Conservation (phyloP, 371 early-diverging fungal species). For the Mortierella sp. region DNA sequence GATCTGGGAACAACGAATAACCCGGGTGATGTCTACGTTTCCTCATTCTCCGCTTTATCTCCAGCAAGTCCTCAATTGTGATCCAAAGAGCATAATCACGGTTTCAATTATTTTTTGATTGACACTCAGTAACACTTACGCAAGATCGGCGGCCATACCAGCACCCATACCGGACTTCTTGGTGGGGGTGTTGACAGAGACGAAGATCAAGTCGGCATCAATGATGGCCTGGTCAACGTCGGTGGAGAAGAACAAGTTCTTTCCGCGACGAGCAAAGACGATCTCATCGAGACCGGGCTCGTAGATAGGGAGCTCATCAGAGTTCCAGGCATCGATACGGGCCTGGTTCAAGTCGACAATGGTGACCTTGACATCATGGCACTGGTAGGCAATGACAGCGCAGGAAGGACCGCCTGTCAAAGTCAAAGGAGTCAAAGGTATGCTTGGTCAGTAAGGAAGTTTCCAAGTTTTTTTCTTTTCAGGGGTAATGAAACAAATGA, state of each 20-base stretch:
- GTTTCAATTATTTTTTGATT: neutral
- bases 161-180: slow-evolving; percentile 85
- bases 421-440: neutral
- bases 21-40: neutral
- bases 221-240: slow-evolving; percentile 75
- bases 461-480: neutral
- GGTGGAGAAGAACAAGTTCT: slow-evolving; percentile 89
- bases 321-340: slow-evolving; percentile 93
- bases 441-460: neutral
- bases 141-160: slow-evolving; percentile 90
- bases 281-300: slow-evolving; percentile 93
- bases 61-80: neutral
- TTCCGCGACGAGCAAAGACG: slow-evolving; percentile 77
- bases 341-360: slow-evolving; percentile 84
- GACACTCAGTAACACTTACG: slow-evolving; percentile 63
- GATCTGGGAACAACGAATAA: neutral
- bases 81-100: neutral
- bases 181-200: slow-evolving; percentile 92
- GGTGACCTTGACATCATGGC: slow-evolving; percentile 90
- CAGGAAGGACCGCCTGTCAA: slow-evolving; percentile 81
- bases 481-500: neutral
- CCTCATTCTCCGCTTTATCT: neutral
- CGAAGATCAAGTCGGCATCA: slow-evolving; percentile 89
- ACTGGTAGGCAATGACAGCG: slow-evolving; percentile 74
- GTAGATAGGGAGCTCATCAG: slow-evolving; percentile 87